Percentiles rank a stretch among this genome's conserved stretches.
Conservation (phyloP, 805 yeast species). For the Candida incommunis region DNA sequence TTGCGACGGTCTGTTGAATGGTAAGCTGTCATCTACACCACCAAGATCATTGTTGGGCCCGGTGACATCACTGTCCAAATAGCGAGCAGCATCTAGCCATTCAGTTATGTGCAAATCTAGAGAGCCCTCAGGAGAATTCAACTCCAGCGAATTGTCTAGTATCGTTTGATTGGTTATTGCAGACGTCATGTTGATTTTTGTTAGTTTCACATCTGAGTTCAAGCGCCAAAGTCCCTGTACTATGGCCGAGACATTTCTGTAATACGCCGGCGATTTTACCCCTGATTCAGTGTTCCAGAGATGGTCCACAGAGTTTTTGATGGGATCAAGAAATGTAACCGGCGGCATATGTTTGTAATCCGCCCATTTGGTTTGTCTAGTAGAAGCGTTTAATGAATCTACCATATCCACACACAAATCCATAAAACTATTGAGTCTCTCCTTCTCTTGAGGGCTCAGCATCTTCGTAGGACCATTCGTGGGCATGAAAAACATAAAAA, state of each 20-base stretch:
- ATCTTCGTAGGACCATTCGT: slow-evolving; percentile 22
- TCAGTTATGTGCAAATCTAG: neutral
- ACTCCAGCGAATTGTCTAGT: neutral
- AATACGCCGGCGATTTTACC: neutral
- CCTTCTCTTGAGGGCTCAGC: slow-evolving; percentile 3
- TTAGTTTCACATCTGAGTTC: neutral
- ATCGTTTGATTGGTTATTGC: neutral
- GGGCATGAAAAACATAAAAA: slow-evolving; percentile 29
- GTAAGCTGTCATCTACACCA: neutral
- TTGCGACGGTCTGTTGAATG: neutral
- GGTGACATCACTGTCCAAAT: neutral
- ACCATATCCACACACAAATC: slow-evolving; percentile 19
- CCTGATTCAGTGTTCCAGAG: neutral
- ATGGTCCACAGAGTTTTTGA: neutral
- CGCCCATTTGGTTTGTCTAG: slow-evolving; percentile 58
- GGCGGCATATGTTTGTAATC: slow-evolving; percentile 46
- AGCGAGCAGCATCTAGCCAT: neutral
- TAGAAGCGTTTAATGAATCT: slow-evolving; percentile 25
- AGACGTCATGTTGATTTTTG: neutral
- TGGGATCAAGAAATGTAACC: slow-evolving; percentile 9
- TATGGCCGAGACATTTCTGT: neutral
- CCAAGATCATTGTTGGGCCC: neutral
- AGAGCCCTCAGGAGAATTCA: neutral
- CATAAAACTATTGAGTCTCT: slow-evolving; percentile 26
- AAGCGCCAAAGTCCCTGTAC: neutral